Evolutionary conservation across 176 grass and related monocot genomes (phyloP).

Genomic region (Rhipidocladum racemiflorum): DNA sequence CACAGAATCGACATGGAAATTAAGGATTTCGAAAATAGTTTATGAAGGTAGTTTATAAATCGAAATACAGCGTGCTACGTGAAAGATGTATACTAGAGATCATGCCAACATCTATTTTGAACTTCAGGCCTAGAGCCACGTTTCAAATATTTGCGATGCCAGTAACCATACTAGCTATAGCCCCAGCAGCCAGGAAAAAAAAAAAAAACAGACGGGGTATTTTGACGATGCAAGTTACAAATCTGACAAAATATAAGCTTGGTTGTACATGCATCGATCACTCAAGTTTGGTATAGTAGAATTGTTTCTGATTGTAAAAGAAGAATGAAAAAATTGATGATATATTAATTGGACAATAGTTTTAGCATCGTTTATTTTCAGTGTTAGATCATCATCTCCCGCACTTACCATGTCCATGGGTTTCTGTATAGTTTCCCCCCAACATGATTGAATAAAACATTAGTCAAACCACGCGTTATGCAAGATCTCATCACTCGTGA

Average conservation of each 20-base stretch:
- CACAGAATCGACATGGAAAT: no score
- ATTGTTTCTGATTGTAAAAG: not conserved
- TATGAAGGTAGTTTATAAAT: no score
- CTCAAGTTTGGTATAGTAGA: not conserved
- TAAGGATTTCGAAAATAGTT: no score
- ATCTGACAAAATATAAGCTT: not conserved
- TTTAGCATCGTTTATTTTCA: not conserved
- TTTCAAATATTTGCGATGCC: no score
- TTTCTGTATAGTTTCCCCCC: not conserved
- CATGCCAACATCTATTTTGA: no score
- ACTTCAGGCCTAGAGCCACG: no score
- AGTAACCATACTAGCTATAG: no score
- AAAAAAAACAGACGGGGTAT: no score
- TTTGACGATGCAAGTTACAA: not conserved
- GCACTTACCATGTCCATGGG: not conserved
- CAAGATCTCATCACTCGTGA: constrained; percentile 5
- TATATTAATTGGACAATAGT: not conserved
- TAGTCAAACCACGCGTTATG: not conserved
- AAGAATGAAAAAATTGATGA: not conserved
- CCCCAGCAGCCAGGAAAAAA: no score
- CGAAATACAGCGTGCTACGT: no score
- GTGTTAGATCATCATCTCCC: not conserved
- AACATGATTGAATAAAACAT: not conserved
- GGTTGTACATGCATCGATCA: not conserved
- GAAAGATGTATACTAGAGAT: no score